phyloP scores from a whole-genome alignment of 2,329 filamentous ascomycete species.

The Bipolaris sorokiniana region DNA sequence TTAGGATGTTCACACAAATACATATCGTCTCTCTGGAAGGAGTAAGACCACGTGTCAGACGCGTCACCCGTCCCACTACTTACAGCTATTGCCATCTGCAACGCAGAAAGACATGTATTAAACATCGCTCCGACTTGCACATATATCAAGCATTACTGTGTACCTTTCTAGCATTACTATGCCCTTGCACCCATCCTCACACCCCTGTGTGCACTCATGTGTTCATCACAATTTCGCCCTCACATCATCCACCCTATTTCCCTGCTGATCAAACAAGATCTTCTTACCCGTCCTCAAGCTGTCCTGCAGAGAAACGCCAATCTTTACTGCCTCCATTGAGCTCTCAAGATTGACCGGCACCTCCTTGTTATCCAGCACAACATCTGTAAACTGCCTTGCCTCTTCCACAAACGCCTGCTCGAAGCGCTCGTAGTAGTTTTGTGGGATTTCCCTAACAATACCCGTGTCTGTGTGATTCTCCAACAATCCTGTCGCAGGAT shows the following conservation, averaged over 20 bases:
- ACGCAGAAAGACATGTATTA: too few relatives aligned
- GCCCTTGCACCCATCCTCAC: too few relatives aligned
- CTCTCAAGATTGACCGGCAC: conserved; percentile 64
- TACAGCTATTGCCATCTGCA: too few relatives aligned
- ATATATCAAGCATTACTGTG: too few relatives aligned
- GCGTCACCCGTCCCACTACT: too few relatives aligned
- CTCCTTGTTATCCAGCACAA: conserved; percentile 61
- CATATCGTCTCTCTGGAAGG: too few relatives aligned
- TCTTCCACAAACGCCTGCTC: conserved; percentile 68
- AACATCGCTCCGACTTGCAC: too few relatives aligned
- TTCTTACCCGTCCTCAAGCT: conserved; percentile 53
- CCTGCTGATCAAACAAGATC: conserved; percentile 62
- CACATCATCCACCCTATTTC: conserved; percentile 51
- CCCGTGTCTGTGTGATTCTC: conserved; percentile 61
- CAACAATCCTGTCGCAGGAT: conserved; percentile 62
- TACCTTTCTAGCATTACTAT: too few relatives aligned
- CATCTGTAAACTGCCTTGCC: conserved; percentile 67
- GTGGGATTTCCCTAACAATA: conserved; percentile 65
- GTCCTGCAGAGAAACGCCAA: conserved; percentile 61
- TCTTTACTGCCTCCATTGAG: conserved; percentile 65
- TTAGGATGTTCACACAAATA: too few relatives aligned
- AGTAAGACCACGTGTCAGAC: too few relatives aligned
- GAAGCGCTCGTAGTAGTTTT: conserved; percentile 68
- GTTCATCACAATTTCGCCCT: background rate
- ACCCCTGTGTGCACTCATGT: background rate